Conservation (phyloP, 148 eudicot species). For the Dianthus caryophyllus region DNA sequence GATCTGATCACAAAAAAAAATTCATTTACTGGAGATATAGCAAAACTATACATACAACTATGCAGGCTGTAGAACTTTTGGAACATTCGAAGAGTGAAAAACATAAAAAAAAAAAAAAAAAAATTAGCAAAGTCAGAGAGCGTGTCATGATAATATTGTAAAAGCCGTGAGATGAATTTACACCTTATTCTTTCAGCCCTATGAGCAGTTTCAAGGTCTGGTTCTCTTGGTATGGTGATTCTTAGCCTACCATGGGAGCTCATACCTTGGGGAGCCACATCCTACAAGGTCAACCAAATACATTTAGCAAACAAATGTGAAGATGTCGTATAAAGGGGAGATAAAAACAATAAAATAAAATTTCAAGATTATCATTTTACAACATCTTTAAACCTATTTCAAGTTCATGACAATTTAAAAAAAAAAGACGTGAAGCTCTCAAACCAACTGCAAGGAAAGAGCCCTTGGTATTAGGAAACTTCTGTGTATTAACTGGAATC, state of each 20-base stretch:
- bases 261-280: conserved; percentile 30
- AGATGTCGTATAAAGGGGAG: neutral
- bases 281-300: conserved; percentile 40
- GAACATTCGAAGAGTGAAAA: conserved; percentile 20
- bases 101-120: neutral
- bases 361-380: neutral
- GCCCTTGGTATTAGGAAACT: neutral
- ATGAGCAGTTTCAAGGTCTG: conserved; percentile 70
- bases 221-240: conserved; percentile 81
- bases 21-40: neutral
- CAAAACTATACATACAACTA: neutral
- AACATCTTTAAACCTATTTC: neutral
- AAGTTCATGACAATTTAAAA: neutral
- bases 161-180: conserved; percentile 8
- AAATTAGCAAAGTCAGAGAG: neutral
- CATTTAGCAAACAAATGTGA: conserved; percentile 2
- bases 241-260: conserved; percentile 36
- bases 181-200: conserved; percentile 77
- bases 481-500: neutral
- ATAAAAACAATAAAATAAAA: neutral
- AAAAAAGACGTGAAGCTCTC: neutral
- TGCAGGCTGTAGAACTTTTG: neutral
- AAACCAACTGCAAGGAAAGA: neutral
- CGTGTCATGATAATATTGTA: conserved; percentile 8
- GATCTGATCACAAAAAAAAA: conserved; percentile 37